These are phyloP conservation scores for Cynanchum wilfordii DNA, from an alignment of 257 asterid genomes.

Conservation along the genomic window DNA sequence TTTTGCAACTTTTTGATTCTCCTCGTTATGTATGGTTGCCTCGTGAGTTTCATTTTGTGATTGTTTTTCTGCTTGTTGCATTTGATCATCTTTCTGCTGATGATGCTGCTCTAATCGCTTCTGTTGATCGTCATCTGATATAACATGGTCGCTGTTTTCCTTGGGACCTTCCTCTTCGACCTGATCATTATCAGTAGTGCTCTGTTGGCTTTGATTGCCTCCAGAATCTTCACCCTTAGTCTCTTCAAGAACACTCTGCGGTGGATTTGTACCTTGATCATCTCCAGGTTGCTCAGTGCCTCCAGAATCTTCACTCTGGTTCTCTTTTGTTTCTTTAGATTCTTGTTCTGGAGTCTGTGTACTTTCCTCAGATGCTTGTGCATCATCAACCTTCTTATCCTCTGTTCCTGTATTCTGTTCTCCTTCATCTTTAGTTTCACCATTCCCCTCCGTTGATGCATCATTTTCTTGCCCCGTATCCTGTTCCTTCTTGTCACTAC, in stretches of 20 bases:
- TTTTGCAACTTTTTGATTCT: slow-evolving; percentile 10
- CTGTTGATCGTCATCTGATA: slow-evolving; percentile 59
- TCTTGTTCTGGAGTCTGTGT: slow-evolving; percentile 37
- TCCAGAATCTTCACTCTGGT: neutral
- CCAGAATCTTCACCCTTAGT: slow-evolving; percentile 9
- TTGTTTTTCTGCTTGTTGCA: slow-evolving; percentile 25
- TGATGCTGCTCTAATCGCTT: slow-evolving; percentile 55
- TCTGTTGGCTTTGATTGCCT: slow-evolving; percentile 15
- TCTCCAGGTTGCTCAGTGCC: neutral
- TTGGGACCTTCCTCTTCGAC: slow-evolving; percentile 16
- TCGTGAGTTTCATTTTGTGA: slow-evolving; percentile 31
- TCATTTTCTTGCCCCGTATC: neutral
- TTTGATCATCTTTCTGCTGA: slow-evolving; percentile 48
- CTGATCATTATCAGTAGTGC: neutral
- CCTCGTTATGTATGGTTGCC: slow-evolving; percentile 7
- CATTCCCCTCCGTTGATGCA: slow-evolving; percentile 1
- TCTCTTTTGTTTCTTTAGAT: slow-evolving; percentile 22
- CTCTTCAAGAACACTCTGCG: neutral
- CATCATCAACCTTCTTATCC: neutral
- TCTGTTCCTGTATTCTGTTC: neutral
- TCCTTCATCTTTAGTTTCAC: slow-evolving; percentile 12
- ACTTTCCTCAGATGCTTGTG: slow-evolving; percentile 37
- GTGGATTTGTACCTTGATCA: neutral
- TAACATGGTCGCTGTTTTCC: slow-evolving; percentile 25
- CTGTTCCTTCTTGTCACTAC: slow-evolving; percentile 9